Conservation (phyloP, 352 stramenopile species). For the Pythium chondricola region DNA sequence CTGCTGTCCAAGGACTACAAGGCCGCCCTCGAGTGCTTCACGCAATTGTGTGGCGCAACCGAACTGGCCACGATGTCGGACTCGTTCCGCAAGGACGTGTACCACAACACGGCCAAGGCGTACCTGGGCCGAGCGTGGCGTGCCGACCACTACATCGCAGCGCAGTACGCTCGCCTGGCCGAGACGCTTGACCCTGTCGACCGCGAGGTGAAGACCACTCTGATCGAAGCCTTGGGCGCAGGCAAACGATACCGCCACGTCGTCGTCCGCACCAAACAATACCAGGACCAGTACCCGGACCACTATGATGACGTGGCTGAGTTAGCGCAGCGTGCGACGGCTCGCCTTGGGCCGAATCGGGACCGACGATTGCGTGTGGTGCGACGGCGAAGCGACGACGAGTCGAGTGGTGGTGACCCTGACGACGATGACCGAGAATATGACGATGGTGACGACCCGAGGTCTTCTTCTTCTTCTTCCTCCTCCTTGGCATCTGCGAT, state of each 20-base stretch:
- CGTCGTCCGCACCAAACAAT: conserved; percentile 32
- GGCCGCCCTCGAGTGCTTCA: conserved; percentile 27
- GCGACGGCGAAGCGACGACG: not conserved
- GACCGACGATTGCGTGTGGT: conserved; percentile 12
- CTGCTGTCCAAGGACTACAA: conserved; percentile 26
- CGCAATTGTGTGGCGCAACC: conserved; percentile 4
- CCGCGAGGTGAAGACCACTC: conserved; percentile 42
- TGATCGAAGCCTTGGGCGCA: conserved; percentile 45
- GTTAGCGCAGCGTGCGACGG: conserved; percentile 2
- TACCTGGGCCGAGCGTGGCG: conserved; percentile 64
- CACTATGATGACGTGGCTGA: conserved; percentile 33
- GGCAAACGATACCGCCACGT: conserved; percentile 36
- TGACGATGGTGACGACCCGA: conserved; percentile 6
- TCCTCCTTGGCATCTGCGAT: too few species aligned
- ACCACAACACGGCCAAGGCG: conserved; percentile 50
- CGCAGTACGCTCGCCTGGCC: conserved; percentile 57
- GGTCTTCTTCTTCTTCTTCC: too few species aligned
- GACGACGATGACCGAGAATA: conserved; percentile 16
- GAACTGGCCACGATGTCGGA: conserved; percentile 11
- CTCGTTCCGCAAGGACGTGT: conserved; percentile 48
- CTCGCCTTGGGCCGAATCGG: not conserved
- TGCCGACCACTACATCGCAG: conserved; percentile 54
- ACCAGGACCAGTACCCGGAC: conserved; percentile 41
- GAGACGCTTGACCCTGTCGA: conserved; percentile 47
- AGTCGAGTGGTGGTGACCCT: not conserved